A percentile compares a stretch with the other conserved stretches of the same genome.
These are phyloP conservation scores for Sisymbrium altissimum DNA, from an alignment of 345 rosid genomes.

Conservation along the genomic window DNA sequence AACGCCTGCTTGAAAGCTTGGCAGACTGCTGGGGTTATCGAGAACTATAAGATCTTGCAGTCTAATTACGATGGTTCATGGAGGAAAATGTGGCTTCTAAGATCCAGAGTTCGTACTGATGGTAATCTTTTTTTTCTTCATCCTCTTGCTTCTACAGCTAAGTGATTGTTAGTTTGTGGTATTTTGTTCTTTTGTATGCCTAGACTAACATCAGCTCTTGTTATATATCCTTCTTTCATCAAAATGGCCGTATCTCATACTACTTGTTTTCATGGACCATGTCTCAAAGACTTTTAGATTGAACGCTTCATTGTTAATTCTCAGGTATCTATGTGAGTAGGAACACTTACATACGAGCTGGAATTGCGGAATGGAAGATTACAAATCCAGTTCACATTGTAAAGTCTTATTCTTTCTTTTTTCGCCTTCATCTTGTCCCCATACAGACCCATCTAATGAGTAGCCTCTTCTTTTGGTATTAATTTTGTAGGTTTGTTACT, in stretches of 20 bases:
- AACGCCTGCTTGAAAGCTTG: conserved; percentile 89
- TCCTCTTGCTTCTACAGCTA: not conserved
- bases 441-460: not conserved
- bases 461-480: not conserved
- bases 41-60: conserved; percentile 77
- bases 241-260: not conserved
- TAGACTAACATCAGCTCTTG: not conserved
- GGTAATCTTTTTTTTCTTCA: conserved; percentile 39
- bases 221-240: not conserved
- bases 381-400: conserved; percentile 98
- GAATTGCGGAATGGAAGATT: conserved; percentile 82
- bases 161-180: not conserved
- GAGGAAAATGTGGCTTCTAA: conserved; percentile 97
- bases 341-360: conserved; percentile 85
- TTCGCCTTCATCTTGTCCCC: not conserved
- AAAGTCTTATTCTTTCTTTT: conserved; percentile 23
- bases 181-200: not conserved
- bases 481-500: conserved; percentile 77
- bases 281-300: not conserved
- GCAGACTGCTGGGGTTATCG: conserved; percentile 90
- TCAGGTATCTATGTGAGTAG: conserved; percentile 94
- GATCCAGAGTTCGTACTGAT: conserved; percentile 93
- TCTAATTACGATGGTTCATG: conserved; percentile 80
- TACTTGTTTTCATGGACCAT: not conserved
- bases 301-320: conserved; percentile 1